A percentile compares a stretch with the other conserved stretches of the same genome.
phyloP scores from a whole-genome alignment of 306 rosid species.

The Prosopis cineraria region DNA sequence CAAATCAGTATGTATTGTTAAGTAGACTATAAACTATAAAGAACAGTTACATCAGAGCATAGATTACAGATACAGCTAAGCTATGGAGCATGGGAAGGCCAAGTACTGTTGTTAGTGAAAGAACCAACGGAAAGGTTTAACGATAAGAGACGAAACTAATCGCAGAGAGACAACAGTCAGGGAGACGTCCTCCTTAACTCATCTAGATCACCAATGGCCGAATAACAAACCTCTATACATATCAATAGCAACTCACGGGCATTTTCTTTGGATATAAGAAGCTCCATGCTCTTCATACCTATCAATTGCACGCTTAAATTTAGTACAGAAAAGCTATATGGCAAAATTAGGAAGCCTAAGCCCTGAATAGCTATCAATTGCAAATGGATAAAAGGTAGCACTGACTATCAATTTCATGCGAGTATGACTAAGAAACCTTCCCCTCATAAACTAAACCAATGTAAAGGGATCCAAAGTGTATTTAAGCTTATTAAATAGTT shows the following conservation, averaged over 20 bases:
- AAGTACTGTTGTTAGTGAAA: constrained; percentile 27
- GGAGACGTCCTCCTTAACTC: constrained; percentile 24
- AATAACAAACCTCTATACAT: constrained; percentile 30
- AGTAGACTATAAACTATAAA: constrained; percentile 27
- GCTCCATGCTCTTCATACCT: constrained; percentile 99
- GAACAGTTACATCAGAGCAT: constrained; percentile 30
- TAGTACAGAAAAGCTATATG: neutral
- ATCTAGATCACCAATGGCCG: constrained; percentile 13
- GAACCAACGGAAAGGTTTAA: constrained; percentile 16
- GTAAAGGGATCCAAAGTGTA: neutral
- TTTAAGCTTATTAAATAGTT: neutral
- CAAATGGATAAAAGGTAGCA: constrained; percentile 15
- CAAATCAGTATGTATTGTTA: constrained; percentile 2
- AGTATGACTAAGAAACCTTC: neutral
- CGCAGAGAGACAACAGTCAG: constrained; percentile 3
- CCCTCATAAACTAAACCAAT: neutral
- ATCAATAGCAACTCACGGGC: constrained; percentile 56
- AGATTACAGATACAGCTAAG: constrained; percentile 23
- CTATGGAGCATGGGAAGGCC: constrained; percentile 17
- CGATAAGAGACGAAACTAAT: constrained; percentile 4
- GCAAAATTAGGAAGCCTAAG: constrained; percentile 48
- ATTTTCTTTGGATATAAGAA: constrained; percentile 90
- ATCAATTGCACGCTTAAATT: constrained; percentile 25
- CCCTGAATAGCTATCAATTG: constrained; percentile 70
- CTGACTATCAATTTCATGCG: neutral